These are phyloP conservation scores for Clonostachys byssicola DNA, from an alignment of 2,329 filamentous ascomycete species.

Conservation along the genomic window DNA sequence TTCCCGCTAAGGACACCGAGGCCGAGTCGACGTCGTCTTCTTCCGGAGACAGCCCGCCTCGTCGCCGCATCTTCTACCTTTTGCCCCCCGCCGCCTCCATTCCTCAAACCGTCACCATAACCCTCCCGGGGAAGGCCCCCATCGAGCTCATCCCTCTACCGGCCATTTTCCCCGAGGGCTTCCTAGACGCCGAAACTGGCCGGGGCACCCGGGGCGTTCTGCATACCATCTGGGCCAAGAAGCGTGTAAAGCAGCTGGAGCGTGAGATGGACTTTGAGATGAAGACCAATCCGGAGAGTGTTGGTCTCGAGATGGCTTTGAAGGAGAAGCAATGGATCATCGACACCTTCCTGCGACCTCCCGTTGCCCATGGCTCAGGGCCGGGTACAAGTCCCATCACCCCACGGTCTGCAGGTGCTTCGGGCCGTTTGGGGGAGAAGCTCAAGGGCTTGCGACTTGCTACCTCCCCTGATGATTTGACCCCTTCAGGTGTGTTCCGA, in stretches of 20 bases:
- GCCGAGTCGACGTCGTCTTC: constrained; percentile 2
- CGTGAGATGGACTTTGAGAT: constrained; percentile 74
- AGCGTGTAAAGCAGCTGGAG: constrained; percentile 69
- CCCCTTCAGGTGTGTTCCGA: constrained; percentile 19
- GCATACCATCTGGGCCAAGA: constrained; percentile 88
- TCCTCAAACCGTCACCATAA: constrained; percentile 67
- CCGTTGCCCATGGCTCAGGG: constrained; percentile 29
- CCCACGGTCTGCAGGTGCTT: constrained; percentile 58
- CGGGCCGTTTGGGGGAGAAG: constrained; percentile 72
- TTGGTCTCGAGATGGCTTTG: constrained; percentile 79
- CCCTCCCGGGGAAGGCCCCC: constrained; percentile 29
- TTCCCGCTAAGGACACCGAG: constrained; percentile 28
- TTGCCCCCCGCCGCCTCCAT: constrained; percentile 69
- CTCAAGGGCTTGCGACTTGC: constrained; percentile 74
- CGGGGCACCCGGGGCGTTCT: constrained; percentile 76
- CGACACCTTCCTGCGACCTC: constrained; percentile 56
- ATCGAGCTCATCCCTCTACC: constrained; percentile 73
- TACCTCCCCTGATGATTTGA: constrained; percentile 65
- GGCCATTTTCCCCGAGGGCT: constrained; percentile 76
- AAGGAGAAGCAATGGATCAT: constrained; percentile 85
- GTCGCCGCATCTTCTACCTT: constrained; percentile 73
- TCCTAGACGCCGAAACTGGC: constrained; percentile 51
- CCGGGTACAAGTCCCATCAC: constrained; percentile 7
- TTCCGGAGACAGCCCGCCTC: constrained; percentile 18
- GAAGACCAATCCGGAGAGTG: constrained; percentile 70